These are phyloP conservation scores for Aspergillus tubingensis DNA, from an alignment of 2,329 filamentous ascomycete species.

Conservation along the genomic window DNA sequence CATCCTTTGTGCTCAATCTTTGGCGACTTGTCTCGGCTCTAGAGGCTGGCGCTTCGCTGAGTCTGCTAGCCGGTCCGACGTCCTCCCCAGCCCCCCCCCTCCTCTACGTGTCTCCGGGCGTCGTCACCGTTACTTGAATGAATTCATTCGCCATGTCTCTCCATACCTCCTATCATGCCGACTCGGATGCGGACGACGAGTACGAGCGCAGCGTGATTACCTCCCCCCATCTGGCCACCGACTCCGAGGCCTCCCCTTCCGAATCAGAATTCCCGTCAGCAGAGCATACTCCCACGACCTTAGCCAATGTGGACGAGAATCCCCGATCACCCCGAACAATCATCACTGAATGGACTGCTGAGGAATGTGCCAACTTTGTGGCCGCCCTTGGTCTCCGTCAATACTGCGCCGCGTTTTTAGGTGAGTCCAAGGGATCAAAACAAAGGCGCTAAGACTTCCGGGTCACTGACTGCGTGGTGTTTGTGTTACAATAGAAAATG, in stretches of 20 bases:
- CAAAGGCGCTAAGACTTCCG: not conserved
- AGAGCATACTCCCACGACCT: slow-evolving; percentile 65
- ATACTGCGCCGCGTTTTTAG: slow-evolving; percentile 80
- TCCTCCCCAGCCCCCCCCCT: slow-evolving; percentile 11
- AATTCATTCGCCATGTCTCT: slow-evolving; percentile 40
- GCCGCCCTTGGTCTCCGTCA: slow-evolving; percentile 75
- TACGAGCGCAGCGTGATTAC: slow-evolving; percentile 63
- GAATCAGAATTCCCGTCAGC: slow-evolving; percentile 61
- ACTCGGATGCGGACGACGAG: slow-evolving; percentile 67
- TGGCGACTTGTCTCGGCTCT: not conserved
- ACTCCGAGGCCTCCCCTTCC: slow-evolving; percentile 59
- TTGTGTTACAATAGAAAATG: slow-evolving; percentile 68
- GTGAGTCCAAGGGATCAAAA: slow-evolving; percentile 55
- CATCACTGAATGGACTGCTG: slow-evolving; percentile 67
- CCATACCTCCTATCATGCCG: slow-evolving; percentile 58
- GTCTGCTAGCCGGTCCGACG: slow-evolving; percentile 14
- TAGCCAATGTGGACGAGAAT: slow-evolving; percentile 54
- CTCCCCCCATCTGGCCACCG: slow-evolving; percentile 57
- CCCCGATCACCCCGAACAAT: slow-evolving; percentile 56
- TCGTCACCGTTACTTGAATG: slow-evolving; percentile 14
- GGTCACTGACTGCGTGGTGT: slow-evolving; percentile 10
- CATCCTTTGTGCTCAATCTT: not conserved
- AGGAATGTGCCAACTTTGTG: slow-evolving; percentile 90
- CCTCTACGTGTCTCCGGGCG: slow-evolving; percentile 13
- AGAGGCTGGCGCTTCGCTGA: slow-evolving; percentile 5